Percentiles rank a stretch among this genome's conserved stretches.
Evolutionary conservation across 202 grass and related monocot genomes (phyloP).

Genomic region (Alloteropsis angusta): DNA sequence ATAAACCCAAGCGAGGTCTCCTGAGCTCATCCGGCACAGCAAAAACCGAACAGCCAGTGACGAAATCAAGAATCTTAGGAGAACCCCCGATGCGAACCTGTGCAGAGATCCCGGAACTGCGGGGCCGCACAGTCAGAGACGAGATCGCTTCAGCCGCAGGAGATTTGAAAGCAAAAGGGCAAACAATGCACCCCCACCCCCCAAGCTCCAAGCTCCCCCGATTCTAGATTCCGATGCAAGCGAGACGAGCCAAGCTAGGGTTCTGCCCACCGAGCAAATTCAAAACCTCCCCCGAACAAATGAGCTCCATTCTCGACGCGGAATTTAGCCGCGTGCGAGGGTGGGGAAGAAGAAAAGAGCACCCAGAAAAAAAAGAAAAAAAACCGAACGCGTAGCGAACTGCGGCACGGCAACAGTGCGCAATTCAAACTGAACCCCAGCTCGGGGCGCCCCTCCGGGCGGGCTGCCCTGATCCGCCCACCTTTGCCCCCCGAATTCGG

Average conservation of each 20-base stretch:
- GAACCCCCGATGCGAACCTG: conserved; percentile 1
- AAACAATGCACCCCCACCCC: not conserved
- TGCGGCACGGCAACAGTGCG: not conserved
- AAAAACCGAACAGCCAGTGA: not conserved
- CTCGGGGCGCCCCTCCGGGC: not conserved
- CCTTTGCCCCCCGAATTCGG: not conserved
- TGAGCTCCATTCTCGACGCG: not conserved
- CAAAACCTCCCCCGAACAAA: not conserved
- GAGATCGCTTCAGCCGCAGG: not conserved
- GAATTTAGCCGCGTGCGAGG: not conserved
- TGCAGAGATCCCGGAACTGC: not conserved
- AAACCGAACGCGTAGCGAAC: not conserved
- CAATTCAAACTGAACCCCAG: not conserved
- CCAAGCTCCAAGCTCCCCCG: not conserved
- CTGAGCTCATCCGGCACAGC: not conserved
- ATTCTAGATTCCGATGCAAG: not conserved
- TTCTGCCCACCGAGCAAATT: not conserved
- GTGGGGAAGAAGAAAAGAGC: not conserved
- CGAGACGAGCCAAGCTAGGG: not conserved
- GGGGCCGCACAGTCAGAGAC: not conserved
- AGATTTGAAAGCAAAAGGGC: not conserved
- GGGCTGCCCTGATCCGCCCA: not conserved
- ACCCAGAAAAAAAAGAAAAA: not conserved
- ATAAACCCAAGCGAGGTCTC: not conserved
- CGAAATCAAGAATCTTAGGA: not conserved